phyloP scores from a whole-genome alignment of 2,329 filamentous ascomycete genomes.

The Pseudonectria buxi region DNA sequence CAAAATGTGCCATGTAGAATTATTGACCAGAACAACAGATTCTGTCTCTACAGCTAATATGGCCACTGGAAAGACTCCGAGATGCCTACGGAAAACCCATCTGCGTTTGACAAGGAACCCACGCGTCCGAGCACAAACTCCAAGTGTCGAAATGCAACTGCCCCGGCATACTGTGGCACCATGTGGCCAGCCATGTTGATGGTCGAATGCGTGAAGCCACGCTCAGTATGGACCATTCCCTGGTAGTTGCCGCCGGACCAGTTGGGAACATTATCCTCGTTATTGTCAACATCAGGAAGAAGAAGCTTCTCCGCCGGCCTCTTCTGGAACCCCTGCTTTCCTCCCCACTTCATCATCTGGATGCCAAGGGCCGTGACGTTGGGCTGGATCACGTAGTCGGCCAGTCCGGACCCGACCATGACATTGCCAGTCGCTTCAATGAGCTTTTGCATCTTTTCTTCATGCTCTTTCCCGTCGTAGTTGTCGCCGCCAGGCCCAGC shows the following conservation, averaged over 20 bases:
- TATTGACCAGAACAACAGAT: too few species aligned
- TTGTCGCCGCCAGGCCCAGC: constrained; percentile 42
- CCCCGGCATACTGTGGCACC: constrained; percentile 61
- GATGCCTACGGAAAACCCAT: constrained; percentile 25
- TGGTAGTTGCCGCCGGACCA: constrained; percentile 59
- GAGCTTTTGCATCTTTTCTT: constrained; percentile 50
- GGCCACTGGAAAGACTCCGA: constrained; percentile 5
- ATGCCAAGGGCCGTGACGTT: constrained; percentile 66
- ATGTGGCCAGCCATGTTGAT: constrained; percentile 62
- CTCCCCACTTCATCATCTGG: constrained; percentile 78
- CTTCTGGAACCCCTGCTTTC: constrained; percentile 60
- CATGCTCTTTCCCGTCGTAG: constrained; percentile 30
- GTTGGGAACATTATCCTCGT: constrained; percentile 29
- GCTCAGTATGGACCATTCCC: constrained; percentile 65
- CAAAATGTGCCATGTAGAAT: too few species aligned
- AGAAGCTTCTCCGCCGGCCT: constrained; percentile 48
- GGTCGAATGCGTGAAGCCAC: constrained; percentile 65
- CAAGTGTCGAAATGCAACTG: constrained; percentile 62
- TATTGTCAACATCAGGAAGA: constrained; percentile 47
- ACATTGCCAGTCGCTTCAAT: constrained; percentile 69
- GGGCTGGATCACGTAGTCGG: constrained; percentile 61
- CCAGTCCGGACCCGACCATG: constrained; percentile 64
- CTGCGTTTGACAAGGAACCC: constrained; percentile 40
- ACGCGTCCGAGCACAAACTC: constrained; percentile 71
- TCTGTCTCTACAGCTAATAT: constrained; percentile 2